phyloP scores from a whole-genome alignment of 208 protist species.

The Trypanosomatidae sp. region DNA sequence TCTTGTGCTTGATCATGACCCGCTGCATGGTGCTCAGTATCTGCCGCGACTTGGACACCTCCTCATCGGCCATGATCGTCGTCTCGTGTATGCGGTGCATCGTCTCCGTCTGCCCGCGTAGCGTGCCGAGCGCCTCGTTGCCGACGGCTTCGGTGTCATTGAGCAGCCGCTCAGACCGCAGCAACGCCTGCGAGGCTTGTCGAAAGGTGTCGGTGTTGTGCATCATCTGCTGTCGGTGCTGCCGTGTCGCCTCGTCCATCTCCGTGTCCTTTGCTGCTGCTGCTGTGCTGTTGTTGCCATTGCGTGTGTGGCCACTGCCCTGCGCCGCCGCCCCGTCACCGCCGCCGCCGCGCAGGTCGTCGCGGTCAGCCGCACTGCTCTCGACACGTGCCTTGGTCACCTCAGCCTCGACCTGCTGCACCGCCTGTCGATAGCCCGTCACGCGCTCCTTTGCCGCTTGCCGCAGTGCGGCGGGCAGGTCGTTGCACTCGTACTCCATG shows the following conservation, averaged over 20 bases:
- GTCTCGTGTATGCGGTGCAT: slow-evolving; percentile 53
- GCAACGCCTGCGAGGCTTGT: slow-evolving; percentile 32
- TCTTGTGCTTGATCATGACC: slow-evolving; percentile 66
- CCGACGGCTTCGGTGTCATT: slow-evolving; percentile 51
- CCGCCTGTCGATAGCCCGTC: slow-evolving; percentile 16
- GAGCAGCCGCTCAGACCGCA: slow-evolving; percentile 43
- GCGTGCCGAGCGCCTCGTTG: slow-evolving; percentile 29
- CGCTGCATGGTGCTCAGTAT: slow-evolving; percentile 49
- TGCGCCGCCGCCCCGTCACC: neutral
- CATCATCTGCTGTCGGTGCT: slow-evolving; percentile 49
- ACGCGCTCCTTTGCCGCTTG: slow-evolving; percentile 28
- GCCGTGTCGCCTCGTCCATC: slow-evolving; percentile 29
- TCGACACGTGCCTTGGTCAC: slow-evolving; percentile 21
- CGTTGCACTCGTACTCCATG: slow-evolving; percentile 72
- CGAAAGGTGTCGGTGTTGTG: slow-evolving; percentile 58
- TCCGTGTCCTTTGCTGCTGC: slow-evolving; percentile 1
- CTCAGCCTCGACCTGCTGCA: slow-evolving; percentile 18
- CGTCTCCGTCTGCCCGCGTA: slow-evolving; percentile 53
- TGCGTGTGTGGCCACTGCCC: neutral
- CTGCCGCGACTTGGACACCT: slow-evolving; percentile 51
- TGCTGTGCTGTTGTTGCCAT: neutral
- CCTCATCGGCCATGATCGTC: slow-evolving; percentile 51
- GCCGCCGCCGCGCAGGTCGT: slow-evolving; percentile 23
- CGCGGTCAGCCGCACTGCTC: slow-evolving; percentile 30
- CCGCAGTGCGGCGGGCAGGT: slow-evolving; percentile 22